phyloP scores from a whole-genome alignment of 148 eudicot species.

The Dianthus caryophyllus region DNA sequence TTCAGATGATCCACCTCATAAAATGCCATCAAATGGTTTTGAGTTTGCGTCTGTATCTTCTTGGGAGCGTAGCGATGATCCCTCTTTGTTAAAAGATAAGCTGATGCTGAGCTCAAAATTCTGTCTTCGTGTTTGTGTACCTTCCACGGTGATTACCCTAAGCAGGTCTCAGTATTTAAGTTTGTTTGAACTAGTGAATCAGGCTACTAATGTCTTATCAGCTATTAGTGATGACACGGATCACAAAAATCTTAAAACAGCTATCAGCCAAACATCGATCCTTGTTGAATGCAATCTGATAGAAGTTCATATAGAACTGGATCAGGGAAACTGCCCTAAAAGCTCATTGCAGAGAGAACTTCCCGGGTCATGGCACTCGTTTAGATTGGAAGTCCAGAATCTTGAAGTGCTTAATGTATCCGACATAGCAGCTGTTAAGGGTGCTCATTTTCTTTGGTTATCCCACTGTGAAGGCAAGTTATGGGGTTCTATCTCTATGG shows the following conservation, averaged over 20 bases:
- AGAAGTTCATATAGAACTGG: constrained; percentile 46
- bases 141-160: constrained; percentile 46
- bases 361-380: constrained; percentile 73
- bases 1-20: constrained; percentile 42
- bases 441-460: constrained; percentile 58
- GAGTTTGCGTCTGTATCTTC: constrained; percentile 78
- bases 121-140: constrained; percentile 51
- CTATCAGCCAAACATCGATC: constrained; percentile 54
- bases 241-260: constrained; percentile 23
- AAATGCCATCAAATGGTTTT: constrained; percentile 38
- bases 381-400: constrained; percentile 48
- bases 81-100: constrained; percentile 43
- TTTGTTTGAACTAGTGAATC: constrained; percentile 43
- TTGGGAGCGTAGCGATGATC: constrained; percentile 44
- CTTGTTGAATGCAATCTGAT: constrained; percentile 62
- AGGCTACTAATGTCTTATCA: constrained; percentile 42
- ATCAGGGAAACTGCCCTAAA: constrained; percentile 37
- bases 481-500: constrained; percentile 64
- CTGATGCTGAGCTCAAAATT: constrained; percentile 62
- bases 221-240: constrained; percentile 29
- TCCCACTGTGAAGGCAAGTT: constrained; percentile 70
- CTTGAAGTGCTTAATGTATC: constrained; percentile 64
- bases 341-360: constrained; percentile 70
- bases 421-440: constrained; percentile 57
- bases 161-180: constrained; percentile 39